These are phyloP conservation scores for Peniophora sp. DNA, from an alignment of 1,284 basidiomycete species.

Conservation along the genomic window DNA sequence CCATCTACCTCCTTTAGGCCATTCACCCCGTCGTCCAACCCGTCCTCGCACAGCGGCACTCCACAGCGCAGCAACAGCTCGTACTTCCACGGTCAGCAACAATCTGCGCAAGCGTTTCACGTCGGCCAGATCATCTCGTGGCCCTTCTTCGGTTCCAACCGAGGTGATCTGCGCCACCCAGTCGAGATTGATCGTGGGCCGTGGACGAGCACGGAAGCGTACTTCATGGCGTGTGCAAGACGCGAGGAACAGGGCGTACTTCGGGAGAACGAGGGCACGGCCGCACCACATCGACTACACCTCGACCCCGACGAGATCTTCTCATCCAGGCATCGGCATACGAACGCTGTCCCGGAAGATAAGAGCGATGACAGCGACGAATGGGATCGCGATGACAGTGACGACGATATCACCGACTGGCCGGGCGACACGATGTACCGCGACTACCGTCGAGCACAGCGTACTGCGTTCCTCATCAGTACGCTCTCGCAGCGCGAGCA, in stretches of 20 bases:
- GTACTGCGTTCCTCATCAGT: constrained; percentile 66
- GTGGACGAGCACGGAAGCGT: constrained; percentile 50
- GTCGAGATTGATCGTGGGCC: constrained; percentile 69
- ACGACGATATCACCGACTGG: constrained; percentile 62
- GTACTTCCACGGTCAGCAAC: constrained; percentile 1
- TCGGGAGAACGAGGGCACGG: constrained; percentile 65
- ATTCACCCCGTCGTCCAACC: constrained; percentile 18
- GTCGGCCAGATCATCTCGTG: constrained; percentile 77
- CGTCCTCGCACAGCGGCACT: neutral
- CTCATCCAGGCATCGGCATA: constrained; percentile 58
- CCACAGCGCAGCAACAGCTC: neutral
- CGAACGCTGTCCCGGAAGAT: constrained; percentile 58
- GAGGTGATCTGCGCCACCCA: constrained; percentile 62
- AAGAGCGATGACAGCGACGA: constrained; percentile 65
- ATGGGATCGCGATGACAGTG: constrained; percentile 67
- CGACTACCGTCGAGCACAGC: constrained; percentile 71
- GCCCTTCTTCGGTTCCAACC: constrained; percentile 78
- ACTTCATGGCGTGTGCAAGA: constrained; percentile 53
- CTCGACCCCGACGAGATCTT: constrained; percentile 69
- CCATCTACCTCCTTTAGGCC: constrained; percentile 15
- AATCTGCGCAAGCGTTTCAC: constrained; percentile 33
- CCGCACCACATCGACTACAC: constrained; percentile 65
- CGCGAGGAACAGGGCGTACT: constrained; percentile 64
- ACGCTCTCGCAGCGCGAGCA: constrained; percentile 58
- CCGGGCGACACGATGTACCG: constrained; percentile 67